Evolutionary conservation across 2,329 filamentous ascomycete species (phyloP), one percentile per base, ranked within the genome.

Genomic region (Claviceps humidiphila): DNA sequence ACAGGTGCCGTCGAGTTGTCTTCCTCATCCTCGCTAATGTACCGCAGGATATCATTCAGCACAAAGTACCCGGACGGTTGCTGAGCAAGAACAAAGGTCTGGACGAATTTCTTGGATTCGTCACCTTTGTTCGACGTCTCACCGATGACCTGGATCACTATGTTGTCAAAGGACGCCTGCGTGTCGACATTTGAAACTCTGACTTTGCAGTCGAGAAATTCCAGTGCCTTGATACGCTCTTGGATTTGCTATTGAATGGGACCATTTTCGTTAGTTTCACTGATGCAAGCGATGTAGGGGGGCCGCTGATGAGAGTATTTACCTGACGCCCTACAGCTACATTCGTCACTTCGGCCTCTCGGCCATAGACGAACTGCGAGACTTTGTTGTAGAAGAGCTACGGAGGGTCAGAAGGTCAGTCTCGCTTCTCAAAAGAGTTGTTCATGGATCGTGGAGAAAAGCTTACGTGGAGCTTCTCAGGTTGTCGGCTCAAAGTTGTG

Each of bases 21-120:
- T 55, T 96, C 89, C 43, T 78, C 78, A 61, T 91, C 87, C 56
- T 93, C 88, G 58, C 85, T 82, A 59, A 98, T 83, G 71, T 94
- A 97, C 61, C 93, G 81, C 74, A 97, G 89, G 67, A 98, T 95
- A 65, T 98, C 93, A 70, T 98, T 98, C 61, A 98, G 80, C 38
- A 98, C 91, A 62, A 95, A 98, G 76, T 97, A 98, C 58, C 93
- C 93, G 53, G 91, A 95, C 49, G 89, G 89, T 73, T 98, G 93
- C 69, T 91, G 84, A 48, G 93, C 93, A 57, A 98, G 86, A 57
- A 98, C 88, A 62, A 98, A 98, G 50, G 91, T 97, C 77, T 98
- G 93, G 42, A 90, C 86, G 65, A 98, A 98, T 70, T 96, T 96
- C 75, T 87, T 90, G 63, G 91, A 88, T 54, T 93, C 87, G 58